Conservation (phyloP, 2,329 filamentous ascomycete species). For the Ophiostoma piceae region DNA sequence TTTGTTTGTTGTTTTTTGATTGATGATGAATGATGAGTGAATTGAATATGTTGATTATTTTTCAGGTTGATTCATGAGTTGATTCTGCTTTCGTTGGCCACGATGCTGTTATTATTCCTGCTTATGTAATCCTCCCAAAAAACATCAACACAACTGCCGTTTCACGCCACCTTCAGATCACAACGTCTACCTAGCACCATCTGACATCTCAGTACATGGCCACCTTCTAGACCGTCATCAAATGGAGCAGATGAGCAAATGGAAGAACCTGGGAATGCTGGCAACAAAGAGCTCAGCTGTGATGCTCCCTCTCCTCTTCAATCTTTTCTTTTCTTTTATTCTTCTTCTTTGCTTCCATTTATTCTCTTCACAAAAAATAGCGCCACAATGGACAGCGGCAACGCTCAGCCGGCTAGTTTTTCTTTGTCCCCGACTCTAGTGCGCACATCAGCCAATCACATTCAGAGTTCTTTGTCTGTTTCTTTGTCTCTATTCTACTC, state of each 20-base stretch:
- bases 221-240: not conserved
- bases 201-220: not conserved
- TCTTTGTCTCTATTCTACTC: not conserved
- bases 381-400: not conserved
- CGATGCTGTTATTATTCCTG: not conserved
- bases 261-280: not conserved
- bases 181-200: not conserved
- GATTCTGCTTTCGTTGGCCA: too few relatives aligned
- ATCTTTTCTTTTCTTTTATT: not conserved
- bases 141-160: not conserved
- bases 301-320: not conserved
- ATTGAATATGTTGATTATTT: too few relatives aligned
- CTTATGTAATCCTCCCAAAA: not conserved
- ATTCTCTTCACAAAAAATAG: not conserved
- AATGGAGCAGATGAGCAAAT: not conserved
- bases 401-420: not conserved
- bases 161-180: not conserved
- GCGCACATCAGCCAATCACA: not conserved
- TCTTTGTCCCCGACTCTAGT: not conserved
- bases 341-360: not conserved
- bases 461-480: not conserved
- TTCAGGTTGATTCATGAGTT: too few relatives aligned
- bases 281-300: conserved; percentile 1
- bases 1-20: not conserved
- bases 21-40: too few relatives aligned